phyloP scores from a whole-genome alignment of 108 stramenopile species.

The Mediolabrus comicus region DNA sequence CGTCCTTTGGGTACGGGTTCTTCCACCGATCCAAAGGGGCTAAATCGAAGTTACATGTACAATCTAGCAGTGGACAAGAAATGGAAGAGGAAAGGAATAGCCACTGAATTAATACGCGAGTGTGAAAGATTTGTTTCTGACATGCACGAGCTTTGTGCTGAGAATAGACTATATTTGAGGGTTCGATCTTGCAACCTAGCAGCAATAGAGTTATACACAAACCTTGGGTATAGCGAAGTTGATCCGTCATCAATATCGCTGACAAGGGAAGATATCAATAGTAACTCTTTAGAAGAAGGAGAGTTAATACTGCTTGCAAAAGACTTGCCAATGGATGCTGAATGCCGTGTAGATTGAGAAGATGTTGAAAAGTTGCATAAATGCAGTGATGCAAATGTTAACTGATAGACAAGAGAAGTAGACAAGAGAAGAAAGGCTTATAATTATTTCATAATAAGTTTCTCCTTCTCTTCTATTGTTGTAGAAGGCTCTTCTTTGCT shows the following conservation, averaged over 20 bases:
- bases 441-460: not conserved
- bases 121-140: slow-evolving; percentile 57
- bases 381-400: too few species aligned
- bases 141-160: slow-evolving; percentile 17
- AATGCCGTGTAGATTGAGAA: not conserved
- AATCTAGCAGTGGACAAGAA: slow-evolving; percentile 66
- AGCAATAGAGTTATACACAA: slow-evolving; percentile 58
- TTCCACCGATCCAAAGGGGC: slow-evolving; percentile 1
- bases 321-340: slow-evolving; percentile 3
- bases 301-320: slow-evolving; percentile 38
- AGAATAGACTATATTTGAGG: slow-evolving; percentile 47
- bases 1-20: slow-evolving; percentile 12
- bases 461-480: not conserved
- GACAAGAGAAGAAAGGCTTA: not conserved
- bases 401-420: too few species aligned
- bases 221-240: slow-evolving; percentile 52
- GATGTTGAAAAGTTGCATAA: not conserved
- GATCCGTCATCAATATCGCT: slow-evolving; percentile 29
- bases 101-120: slow-evolving; percentile 48
- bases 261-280: slow-evolving; percentile 42
- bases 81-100: slow-evolving; percentile 62
- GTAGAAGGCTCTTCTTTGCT: not conserved
- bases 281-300: slow-evolving; percentile 44
- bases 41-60: slow-evolving; percentile 71
- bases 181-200: slow-evolving; percentile 55